Evolutionary conservation across 2,329 filamentous ascomycete genomes (phyloP).

Genomic region (Trichoderma sp.): DNA sequence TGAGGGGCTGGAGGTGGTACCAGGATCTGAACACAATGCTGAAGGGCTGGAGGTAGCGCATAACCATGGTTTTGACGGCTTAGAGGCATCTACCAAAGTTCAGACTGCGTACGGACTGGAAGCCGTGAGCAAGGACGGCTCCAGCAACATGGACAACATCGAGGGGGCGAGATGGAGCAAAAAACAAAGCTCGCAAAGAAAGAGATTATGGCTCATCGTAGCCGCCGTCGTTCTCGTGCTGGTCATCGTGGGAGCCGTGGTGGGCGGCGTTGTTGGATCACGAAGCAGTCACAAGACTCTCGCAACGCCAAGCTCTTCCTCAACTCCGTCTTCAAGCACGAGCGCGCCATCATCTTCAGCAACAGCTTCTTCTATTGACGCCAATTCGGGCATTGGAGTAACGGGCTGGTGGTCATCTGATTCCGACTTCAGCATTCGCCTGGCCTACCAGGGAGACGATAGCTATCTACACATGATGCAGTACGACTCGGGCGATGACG

Average conservation of each 20-base stretch:
- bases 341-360: background rate
- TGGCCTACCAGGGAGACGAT: background rate
- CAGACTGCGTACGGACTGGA: background rate
- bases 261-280: background rate
- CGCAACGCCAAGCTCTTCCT: background rate
- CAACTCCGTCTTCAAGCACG: background rate
- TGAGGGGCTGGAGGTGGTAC: background rate
- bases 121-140: background rate
- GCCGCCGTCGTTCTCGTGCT: background rate
- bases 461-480: background rate
- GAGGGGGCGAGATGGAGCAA: background rate
- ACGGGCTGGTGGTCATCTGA: background rate
- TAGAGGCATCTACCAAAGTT: background rate
- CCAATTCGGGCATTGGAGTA: background rate
- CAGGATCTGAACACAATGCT: background rate
- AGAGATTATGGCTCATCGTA: background rate
- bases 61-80: background rate
- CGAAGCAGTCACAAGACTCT: background rate
- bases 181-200: background rate
- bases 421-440: background rate
- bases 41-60: background rate
- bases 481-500: background rate
- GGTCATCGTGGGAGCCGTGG: background rate
- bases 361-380: background rate
- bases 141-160: background rate